These are phyloP conservation scores for Plectosphaerella sp. DNA, from an alignment of 2,329 filamentous ascomycete genomes.

Conservation along the genomic window DNA sequence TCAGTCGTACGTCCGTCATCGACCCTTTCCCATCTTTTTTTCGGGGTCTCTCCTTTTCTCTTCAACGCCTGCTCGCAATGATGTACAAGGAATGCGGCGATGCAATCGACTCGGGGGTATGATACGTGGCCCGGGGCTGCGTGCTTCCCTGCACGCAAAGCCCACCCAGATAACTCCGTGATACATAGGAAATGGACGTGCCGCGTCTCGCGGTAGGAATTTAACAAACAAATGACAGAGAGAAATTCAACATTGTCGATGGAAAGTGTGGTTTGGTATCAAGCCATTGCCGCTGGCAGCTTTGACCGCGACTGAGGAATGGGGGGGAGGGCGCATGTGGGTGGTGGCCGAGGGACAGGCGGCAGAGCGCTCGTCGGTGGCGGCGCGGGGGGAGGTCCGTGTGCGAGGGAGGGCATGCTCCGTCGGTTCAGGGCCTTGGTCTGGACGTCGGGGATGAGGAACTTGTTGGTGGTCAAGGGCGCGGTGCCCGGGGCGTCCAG, in stretches of 20 bases:
- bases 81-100: neutral
- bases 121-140: neutral
- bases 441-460: conserved; percentile 12
- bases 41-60: neutral
- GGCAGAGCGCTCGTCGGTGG: conserved; percentile 52
- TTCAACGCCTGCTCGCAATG: neutral
- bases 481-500: conserved; percentile 15
- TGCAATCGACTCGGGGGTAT: neutral
- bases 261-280: neutral
- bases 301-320: conserved; percentile 49
- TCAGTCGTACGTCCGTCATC: neutral
- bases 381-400: conserved; percentile 48
- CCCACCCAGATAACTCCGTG: neutral
- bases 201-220: no score
- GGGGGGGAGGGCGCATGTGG: conserved; percentile 50
- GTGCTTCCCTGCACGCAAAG: neutral
- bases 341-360: conserved; percentile 50
- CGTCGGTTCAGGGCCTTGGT: conserved; percentile 29
- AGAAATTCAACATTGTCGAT: neutral
- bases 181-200: neutral
- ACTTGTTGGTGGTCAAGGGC: conserved; percentile 17
- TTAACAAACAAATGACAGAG: neutral
- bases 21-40: neutral
- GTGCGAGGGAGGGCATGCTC: conserved; percentile 46
- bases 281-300: neutral